Evolutionary conservation across 139 green algal species (phyloP).

Genomic region (Chlamydomonas incerta): DNA sequence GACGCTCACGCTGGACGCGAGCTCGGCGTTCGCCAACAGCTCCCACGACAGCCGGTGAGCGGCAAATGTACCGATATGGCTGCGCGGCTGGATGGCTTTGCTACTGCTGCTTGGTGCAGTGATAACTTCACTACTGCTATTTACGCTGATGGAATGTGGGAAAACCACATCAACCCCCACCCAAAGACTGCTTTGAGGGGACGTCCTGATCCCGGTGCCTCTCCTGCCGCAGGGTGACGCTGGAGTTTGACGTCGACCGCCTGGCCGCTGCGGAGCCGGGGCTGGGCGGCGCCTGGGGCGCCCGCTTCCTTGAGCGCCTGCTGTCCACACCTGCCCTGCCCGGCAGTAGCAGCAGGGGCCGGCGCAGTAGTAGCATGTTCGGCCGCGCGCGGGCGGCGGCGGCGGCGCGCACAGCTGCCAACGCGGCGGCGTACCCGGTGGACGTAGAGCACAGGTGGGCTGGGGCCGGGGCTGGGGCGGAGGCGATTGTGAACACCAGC

Average conservation of each 20-base stretch:
- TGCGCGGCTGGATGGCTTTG: too few species aligned
- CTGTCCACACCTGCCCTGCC: neutral
- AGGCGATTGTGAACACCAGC: neutral
- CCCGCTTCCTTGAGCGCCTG: constrained; percentile 14
- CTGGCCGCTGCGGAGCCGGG: neutral
- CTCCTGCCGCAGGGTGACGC: neutral
- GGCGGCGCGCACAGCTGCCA: neutral
- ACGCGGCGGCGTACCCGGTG: neutral
- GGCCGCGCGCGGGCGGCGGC: neutral
- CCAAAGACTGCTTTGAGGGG: too few species aligned
- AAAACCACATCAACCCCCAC: too few species aligned
- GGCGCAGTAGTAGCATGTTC: neutral
- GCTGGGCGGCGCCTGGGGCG: constrained; percentile 16
- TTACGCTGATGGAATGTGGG: too few species aligned
- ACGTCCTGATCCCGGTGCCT: neutral
- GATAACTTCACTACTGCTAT: too few species aligned
- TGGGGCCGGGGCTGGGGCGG: neutral
- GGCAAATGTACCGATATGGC: neutral
- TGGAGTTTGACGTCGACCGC: constrained; percentile 20
- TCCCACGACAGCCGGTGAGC: constrained; percentile 5
- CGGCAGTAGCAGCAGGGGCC: neutral
- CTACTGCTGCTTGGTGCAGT: too few species aligned
- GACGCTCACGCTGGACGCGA: constrained; percentile 32
- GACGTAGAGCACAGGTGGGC: constrained; percentile 30
- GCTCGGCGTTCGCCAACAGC: neutral